Evolutionary conservation across 257 asterid genomes (phyloP), one percentile per base, ranked within the genome.

Genomic region (Sherardia arvensis): DNA sequence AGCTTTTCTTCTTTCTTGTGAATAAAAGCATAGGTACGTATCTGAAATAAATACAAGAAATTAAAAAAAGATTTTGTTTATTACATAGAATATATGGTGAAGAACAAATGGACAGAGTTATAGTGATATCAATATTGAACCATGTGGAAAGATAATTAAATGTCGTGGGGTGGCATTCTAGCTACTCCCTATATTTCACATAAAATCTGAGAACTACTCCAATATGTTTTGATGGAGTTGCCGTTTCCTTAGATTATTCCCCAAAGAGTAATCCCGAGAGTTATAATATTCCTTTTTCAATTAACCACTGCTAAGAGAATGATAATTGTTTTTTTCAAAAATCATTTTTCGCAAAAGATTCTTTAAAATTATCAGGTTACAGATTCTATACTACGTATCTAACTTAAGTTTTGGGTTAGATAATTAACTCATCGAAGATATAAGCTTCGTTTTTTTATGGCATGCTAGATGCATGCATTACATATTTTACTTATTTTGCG

Each of bases 151-250:
- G 23, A 43, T 15, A 43, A 47, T 36, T 67, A 34, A 73, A 62
- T 67, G 66, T 17, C 21, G 77, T 56, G 69, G 77, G 77, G 73
- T n/a, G 23, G 64, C 47, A 22, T 49, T 72, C 56, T 71, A 66
- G 36, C 76, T 61, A 54, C 56, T 47, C 61, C 32, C 54, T 14
- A 20, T n/a, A 40, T n/a, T 66, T 48, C 47, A 26, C 36, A 59
- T 38, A 36, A 43, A 22, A 34, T 54, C 59, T n/a, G n/a, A n/a
- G n/a, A n/a, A n/a, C n/a, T n/a, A n/a, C 11, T 34, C 15, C 28
- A 15, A 30, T 3, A 40, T 14, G 4, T 14, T 43, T 43, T 43
- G 0, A 43, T 3, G 34, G n/a, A n/a, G n/a, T n/a, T n/a, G n/a
- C n/a, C 17, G 14, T 12, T 12, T 12, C 47, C 47, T 38, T 11